Evolutionary conservation across 1,284 basidiomycete genomes (phyloP).

Genomic region (Ganoderma meredithae): DNA sequence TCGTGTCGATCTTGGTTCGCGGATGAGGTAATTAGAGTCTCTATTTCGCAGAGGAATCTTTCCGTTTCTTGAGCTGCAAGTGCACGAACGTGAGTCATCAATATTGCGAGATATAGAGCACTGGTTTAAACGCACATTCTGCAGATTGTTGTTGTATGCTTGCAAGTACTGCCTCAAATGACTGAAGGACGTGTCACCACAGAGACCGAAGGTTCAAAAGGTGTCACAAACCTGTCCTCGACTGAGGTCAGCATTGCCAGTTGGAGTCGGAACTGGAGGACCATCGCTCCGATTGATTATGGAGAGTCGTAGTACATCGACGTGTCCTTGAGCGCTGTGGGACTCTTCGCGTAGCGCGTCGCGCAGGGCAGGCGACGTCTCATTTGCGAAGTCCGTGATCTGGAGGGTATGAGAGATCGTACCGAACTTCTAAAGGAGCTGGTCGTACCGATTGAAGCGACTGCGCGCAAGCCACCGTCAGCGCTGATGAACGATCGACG

Average conservation of each 20-base stretch:
- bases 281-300: constrained; percentile 19
- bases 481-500: constrained; percentile 21
- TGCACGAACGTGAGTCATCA: neutral
- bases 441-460: constrained; percentile 25
- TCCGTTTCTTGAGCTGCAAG: neutral
- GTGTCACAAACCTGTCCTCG: constrained; percentile 16
- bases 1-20: neutral
- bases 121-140: neutral
- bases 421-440: neutral
- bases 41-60: neutral
- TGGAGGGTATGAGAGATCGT: neutral
- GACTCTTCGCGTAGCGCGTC: constrained; percentile 23
- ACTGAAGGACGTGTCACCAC: neutral
- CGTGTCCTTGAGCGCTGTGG: constrained; percentile 23
- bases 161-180: constrained; percentile 1
- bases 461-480: constrained; percentile 25
- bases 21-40: neutral
- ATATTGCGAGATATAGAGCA: neutral
- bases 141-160: neutral
- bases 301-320: constrained; percentile 30
- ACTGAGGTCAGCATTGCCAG: neutral
- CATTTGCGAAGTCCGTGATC: constrained; percentile 21
- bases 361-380: constrained; percentile 24
- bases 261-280: no score
- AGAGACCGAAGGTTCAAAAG: no score